phyloP scores from a whole-genome alignment of 768 basidiomycete species.

The Leccinum subgranulosum region DNA sequence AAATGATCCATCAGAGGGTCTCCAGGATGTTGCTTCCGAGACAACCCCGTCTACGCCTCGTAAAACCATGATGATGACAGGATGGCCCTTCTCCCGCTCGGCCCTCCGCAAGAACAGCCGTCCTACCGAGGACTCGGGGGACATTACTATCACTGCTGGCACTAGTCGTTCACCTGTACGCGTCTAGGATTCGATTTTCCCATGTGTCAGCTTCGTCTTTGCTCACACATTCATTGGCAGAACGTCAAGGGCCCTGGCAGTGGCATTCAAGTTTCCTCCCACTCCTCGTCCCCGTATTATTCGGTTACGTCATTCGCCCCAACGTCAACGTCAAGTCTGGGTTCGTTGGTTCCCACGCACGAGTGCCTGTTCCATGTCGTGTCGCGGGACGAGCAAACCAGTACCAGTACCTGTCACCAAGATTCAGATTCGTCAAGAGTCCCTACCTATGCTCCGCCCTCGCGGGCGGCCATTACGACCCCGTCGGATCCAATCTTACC shows the following conservation, averaged over 20 bases:
- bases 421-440: neutral
- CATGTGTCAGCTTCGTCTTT: neutral
- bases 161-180: conserved; percentile 14
- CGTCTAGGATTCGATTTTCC: neutral
- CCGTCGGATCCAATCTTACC: conserved; percentile 10
- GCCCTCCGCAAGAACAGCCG: conserved; percentile 19
- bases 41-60: conserved; percentile 16
- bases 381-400: conserved; percentile 8
- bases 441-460: neutral
- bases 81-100: conserved; percentile 30
- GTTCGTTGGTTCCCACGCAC: conserved; percentile 26
- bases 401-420: neutral
- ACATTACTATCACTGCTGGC: neutral
- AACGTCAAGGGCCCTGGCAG: conserved; percentile 7
- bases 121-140: conserved; percentile 4
- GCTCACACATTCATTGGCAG: conserved; percentile 5
- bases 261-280: neutral
- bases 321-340: conserved; percentile 29
- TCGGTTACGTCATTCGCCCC: conserved; percentile 16
- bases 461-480: neutral
- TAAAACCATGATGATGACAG: conserved; percentile 20
- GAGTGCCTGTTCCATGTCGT: conserved; percentile 22
- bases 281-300: conserved; percentile 10
- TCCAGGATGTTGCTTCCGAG: conserved; percentile 10
- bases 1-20: conserved; percentile 2